Evolutionary conservation across 2,329 filamentous ascomycete species (phyloP), one percentile per base, ranked within the genome.

Genomic region (Alternaria novae-zelandiae): DNA sequence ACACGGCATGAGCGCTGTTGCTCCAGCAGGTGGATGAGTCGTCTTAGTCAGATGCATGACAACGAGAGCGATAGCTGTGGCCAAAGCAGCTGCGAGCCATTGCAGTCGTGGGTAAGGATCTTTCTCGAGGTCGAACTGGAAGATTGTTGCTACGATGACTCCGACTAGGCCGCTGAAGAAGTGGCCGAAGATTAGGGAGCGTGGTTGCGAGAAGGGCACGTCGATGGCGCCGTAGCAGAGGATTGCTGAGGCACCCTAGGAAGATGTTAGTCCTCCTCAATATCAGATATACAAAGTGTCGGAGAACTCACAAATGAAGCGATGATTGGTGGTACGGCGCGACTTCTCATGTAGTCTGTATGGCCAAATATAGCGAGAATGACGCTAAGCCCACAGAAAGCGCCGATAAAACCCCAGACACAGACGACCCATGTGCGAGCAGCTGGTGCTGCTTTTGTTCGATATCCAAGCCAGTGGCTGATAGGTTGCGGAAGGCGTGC

Each of bases 381-480:
- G n/a, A 80, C 68, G 30, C 79, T 76, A 26, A 84, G 72, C 6
- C 81, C 82, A 10, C 78, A 74, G 59, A 83, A 78, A 8, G 81
- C 79, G n/a, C 81, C 82, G 25, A 83, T 63, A 57, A 83, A 81
- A 3, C 81, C 80, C 70, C 80, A 80, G 8, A 81, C 63, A 65
- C 78, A 83, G 46, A 82, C 36, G 72, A 70, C n/a, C 76, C 69
- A 65, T 64, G 68, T 63, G 67, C 62, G 71, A 13, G 75, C 73
- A 7, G 76, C 68, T 32, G 73, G 59, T n/a, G 67, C 56, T 10
- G 76, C 64, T 32, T 74, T 65, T 15, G 73, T 68, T 26, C 82
- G 76, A 56, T 82, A 79, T 44, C 83, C 83, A 6, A 96, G 81
- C 74, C 92, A 90, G 70, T 88, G 87, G n/a, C 91, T 86, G 25